Conservation (phyloP, 2,329 filamentous ascomycete species). For the Calonectria hongkongensis region DNA sequence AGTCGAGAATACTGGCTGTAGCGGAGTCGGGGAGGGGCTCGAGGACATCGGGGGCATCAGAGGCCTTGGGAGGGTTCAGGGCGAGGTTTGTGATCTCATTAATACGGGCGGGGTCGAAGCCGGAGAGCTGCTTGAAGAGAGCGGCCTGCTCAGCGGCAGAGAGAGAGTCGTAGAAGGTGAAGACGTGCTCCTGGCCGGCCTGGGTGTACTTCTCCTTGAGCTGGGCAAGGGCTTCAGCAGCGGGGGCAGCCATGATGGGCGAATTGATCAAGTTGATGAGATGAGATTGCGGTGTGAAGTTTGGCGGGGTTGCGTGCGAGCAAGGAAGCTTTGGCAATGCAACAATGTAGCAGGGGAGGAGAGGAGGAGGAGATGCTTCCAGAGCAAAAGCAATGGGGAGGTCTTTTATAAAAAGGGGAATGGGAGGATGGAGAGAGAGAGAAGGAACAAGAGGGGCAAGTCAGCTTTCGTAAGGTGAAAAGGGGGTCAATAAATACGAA, state of each 20-base stretch:
- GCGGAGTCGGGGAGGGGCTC: conserved; percentile 92
- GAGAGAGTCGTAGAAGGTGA: conserved; percentile 89
- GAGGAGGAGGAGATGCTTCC: conserved; percentile 3
- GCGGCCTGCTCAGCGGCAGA: conserved; percentile 81
- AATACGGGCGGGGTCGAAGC: conserved; percentile 90
- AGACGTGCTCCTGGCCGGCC: conserved; percentile 86
- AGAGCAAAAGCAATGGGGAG: neutral
- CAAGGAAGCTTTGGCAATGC: conserved; percentile 33
- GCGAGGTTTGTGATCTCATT: conserved; percentile 90
- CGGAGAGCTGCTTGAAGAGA: conserved; percentile 87
- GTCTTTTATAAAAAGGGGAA: neutral
- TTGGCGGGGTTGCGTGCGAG: conserved; percentile 31
- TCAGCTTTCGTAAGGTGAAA: conserved; percentile 11
- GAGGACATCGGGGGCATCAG: conserved; percentile 75
- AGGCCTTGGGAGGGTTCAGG: conserved; percentile 83
- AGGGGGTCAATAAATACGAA: conserved; percentile 39
- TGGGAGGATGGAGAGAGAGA: neutral
- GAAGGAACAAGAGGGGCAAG: neutral
- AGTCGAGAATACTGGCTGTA: conserved; percentile 94
- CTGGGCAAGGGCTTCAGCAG: conserved; percentile 78
- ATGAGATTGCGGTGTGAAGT: conserved; percentile 46
- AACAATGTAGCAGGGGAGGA: neutral
- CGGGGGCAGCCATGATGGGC: conserved; percentile 71
- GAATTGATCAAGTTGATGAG: conserved; percentile 59
- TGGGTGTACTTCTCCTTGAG: conserved; percentile 85